A percentile compares a stretch with the other conserved stretches of the same genome.
phyloP scores from a whole-genome alignment of 306 rosid genomes.

The Rosa rugosa region DNA sequence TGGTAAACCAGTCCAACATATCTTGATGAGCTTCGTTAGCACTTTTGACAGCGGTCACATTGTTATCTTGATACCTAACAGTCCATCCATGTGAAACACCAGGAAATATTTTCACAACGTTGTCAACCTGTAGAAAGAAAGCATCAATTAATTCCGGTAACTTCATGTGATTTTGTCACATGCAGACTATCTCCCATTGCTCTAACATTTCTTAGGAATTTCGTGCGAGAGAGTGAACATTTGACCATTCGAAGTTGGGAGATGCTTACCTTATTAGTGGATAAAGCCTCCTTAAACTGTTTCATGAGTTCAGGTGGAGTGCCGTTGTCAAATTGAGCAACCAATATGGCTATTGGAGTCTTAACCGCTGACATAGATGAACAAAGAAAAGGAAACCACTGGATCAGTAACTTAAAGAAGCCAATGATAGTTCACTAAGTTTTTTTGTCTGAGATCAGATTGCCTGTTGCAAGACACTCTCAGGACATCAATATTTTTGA shows the following conservation, averaged over 20 bases:
- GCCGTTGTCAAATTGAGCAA: conserved; percentile 50
- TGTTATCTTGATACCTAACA: conserved; percentile 32
- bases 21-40: conserved; percentile 44
- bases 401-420: conserved; percentile 3
- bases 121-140: neutral
- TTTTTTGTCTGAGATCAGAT: neutral
- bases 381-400: neutral
- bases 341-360: conserved; percentile 49
- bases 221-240: neutral
- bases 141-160: neutral
- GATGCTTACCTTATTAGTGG: conserved; percentile 43
- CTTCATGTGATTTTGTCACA: neutral
- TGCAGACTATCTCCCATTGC: neutral
- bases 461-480: neutral
- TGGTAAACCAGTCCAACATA: conserved; percentile 39
- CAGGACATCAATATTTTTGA: neutral
- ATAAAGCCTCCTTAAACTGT: conserved; percentile 52
- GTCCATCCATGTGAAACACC: conserved; percentile 46
- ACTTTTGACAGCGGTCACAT: conserved; percentile 37
- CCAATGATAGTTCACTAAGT: neutral
- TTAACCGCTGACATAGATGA: conserved; percentile 46
- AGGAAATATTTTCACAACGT: conserved; percentile 43
- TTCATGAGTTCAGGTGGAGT: conserved; percentile 67
- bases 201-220: neutral
- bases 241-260: neutral